These are phyloP conservation scores for Cyberlindnera mrakii DNA, from an alignment of 805 yeast species.

Conservation along the genomic window DNA sequence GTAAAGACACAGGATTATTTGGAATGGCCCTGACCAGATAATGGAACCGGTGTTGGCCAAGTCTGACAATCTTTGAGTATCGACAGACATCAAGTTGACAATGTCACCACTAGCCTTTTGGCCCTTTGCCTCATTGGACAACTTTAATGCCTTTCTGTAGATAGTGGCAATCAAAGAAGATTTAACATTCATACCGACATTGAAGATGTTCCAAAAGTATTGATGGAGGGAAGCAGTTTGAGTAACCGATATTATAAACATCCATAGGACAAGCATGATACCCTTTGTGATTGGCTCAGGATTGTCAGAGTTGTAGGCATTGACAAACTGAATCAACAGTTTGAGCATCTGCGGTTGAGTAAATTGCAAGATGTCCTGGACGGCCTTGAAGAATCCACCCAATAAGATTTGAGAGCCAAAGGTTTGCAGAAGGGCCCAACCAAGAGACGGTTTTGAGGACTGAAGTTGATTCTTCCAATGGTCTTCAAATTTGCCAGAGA, in stretches of 20 bases:
- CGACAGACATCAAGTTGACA: slow-evolving; percentile 92
- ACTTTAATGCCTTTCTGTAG: slow-evolving; percentile 59
- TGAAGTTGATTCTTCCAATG: slow-evolving; percentile 61
- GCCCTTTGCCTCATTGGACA: slow-evolving; percentile 68
- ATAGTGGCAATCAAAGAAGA: slow-evolving; percentile 62
- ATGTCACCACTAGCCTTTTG: slow-evolving; percentile 84
- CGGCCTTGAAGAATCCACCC: slow-evolving; percentile 68
- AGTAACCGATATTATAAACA: slow-evolving; percentile 72
- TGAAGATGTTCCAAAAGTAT: slow-evolving; percentile 69
- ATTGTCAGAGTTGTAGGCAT: slow-evolving; percentile 34
- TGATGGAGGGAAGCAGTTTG: slow-evolving; percentile 77
- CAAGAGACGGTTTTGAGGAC: slow-evolving; percentile 45
- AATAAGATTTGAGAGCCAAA: slow-evolving; percentile 65
- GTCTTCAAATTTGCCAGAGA: slow-evolving; percentile 44
- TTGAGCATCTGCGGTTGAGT: slow-evolving; percentile 79
- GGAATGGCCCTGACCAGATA: slow-evolving; percentile 92
- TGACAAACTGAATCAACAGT: slow-evolving; percentile 54
- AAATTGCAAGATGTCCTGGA: slow-evolving; percentile 78
- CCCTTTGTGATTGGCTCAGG: slow-evolving; percentile 62
- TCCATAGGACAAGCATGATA: slow-evolving; percentile 63
- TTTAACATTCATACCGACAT: slow-evolving; percentile 70
- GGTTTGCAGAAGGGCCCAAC: slow-evolving; percentile 54
- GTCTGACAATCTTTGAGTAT: slow-evolving; percentile 83
- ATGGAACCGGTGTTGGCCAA: slow-evolving; percentile 71
- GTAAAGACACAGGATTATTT: slow-evolving; percentile 66